Evolutionary conservation across 108 stramenopile genomes (phyloP).

Genomic region (Discostella stelligeroides): DNA sequence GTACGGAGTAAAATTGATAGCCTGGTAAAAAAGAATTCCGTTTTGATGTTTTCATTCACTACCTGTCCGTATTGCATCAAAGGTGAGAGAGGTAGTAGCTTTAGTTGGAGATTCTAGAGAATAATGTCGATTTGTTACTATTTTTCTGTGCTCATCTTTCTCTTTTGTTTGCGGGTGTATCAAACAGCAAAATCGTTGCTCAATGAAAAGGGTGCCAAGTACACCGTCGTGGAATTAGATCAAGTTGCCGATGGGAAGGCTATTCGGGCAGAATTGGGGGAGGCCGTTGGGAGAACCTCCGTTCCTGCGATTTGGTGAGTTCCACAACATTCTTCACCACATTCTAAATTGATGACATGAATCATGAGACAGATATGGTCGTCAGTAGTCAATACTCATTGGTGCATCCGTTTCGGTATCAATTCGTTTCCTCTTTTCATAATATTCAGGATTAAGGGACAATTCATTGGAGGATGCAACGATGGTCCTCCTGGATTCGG

Average conservation of each 20-base stretch:
- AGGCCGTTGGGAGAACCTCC: constrained; percentile 79
- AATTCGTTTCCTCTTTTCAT: not conserved
- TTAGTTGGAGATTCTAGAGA: no score
- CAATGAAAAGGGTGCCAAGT: constrained; percentile 69
- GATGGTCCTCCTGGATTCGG: constrained; percentile 73
- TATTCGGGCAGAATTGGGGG: constrained; percentile 88
- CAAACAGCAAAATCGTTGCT: constrained; percentile 74
- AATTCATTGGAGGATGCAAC: constrained; percentile 91
- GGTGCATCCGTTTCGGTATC: no score
- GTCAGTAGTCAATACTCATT: no score
- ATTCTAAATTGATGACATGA: no score
- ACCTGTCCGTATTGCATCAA: constrained; percentile 92
- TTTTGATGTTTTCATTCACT: constrained; percentile 67
- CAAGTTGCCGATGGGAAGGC: constrained; percentile 69
- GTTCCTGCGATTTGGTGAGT: constrained; percentile 89
- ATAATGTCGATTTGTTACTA: no score
- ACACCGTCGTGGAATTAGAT: constrained; percentile 79
- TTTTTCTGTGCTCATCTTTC: no score
- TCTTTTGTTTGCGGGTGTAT: no score
- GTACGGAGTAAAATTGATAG: constrained; percentile 57
- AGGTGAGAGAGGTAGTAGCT: not conserved
- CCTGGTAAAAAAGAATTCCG: constrained; percentile 63
- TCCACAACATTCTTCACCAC: no score
- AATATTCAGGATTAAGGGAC: constrained; percentile 51
- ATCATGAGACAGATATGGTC: no score